A percentile compares a stretch with the other conserved stretches of the same genome.
Conservation (phyloP, 345 rosid species). For the Gossypium ekmanianum region DNA sequence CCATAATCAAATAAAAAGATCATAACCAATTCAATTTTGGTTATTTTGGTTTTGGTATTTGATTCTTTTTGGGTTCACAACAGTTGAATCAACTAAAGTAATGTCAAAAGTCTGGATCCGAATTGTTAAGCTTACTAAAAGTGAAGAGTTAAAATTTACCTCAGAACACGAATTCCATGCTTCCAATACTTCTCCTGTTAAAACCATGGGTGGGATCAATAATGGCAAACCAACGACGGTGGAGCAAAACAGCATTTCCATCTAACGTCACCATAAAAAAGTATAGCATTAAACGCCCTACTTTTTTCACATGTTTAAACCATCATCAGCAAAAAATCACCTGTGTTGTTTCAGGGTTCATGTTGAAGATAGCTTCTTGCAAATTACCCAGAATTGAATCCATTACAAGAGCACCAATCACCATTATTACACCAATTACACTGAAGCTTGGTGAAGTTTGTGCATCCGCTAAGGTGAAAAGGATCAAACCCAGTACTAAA, state of each 20-base stretch:
- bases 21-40: too few species aligned
- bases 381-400: slow-evolving; percentile 90
- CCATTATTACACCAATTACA: slow-evolving; percentile 76
- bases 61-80: too few species aligned
- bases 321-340: slow-evolving; percentile 24
- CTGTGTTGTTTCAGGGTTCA: slow-evolving; percentile 94
- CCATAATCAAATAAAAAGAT: too few species aligned
- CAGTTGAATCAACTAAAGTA: too few species aligned
- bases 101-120: too few species aligned
- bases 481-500: slow-evolving; percentile 74
- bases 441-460: slow-evolving; percentile 90
- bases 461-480: slow-evolving; percentile 93
- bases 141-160: slow-evolving; percentile 32
- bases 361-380: slow-evolving; percentile 90
- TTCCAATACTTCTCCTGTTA: slow-evolving; percentile 84
- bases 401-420: slow-evolving; percentile 77
- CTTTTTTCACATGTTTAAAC: neutral
- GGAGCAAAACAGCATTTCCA: slow-evolving; percentile 95
- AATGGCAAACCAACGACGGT: slow-evolving; percentile 90
- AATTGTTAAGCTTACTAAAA: neutral
- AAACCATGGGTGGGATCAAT: slow-evolving; percentile 85
- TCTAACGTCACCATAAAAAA: slow-evolving; percentile 28
- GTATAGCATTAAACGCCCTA: neutral
- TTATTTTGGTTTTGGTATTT: too few species aligned
- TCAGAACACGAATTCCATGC: slow-evolving; percentile 95